Evolutionary conservation across 108 stramenopile genomes (phyloP).

Genomic region (Cyclostephanos invisitatus): DNA sequence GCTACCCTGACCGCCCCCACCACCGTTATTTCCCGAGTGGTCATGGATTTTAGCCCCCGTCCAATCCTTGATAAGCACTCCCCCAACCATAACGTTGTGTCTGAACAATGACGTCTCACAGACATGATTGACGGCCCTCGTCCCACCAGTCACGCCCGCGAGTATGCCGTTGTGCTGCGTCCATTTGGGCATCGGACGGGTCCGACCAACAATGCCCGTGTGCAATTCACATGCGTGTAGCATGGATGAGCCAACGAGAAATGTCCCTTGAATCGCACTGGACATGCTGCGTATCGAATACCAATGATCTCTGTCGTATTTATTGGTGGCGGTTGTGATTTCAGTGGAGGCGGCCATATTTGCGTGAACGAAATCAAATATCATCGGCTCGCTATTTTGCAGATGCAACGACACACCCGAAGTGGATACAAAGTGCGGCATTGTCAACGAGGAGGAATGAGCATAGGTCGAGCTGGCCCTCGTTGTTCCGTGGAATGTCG

Average conservation of each 20-base stretch:
- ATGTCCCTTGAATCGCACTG: constrained; percentile 20
- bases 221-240: constrained; percentile 41
- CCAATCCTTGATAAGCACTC: constrained; percentile 60
- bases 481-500: neutral
- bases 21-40: neutral
- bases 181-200: constrained; percentile 48
- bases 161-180: constrained; percentile 52
- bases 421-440: constrained; percentile 50
- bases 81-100: constrained; percentile 26
- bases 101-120: constrained; percentile 22
- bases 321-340: no score
- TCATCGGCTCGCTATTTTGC: constrained; percentile 33
- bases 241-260: constrained; percentile 18
- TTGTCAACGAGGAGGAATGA: constrained; percentile 19
- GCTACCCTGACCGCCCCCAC: neutral
- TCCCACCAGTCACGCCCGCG: constrained; percentile 53
- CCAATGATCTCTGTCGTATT: constrained; percentile 25
- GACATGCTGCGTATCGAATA: constrained; percentile 31
- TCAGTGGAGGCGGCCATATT: neutral
- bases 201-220: constrained; percentile 39
- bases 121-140: constrained; percentile 9
- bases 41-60: constrained; percentile 30
- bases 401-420: constrained; percentile 39
- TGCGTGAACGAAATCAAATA: constrained; percentile 34
- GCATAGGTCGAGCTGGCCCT: neutral